These are phyloP conservation scores for Flaveria floridana DNA, from an alignment of 140 eudicot genomes.

Conservation along the genomic window DNA sequence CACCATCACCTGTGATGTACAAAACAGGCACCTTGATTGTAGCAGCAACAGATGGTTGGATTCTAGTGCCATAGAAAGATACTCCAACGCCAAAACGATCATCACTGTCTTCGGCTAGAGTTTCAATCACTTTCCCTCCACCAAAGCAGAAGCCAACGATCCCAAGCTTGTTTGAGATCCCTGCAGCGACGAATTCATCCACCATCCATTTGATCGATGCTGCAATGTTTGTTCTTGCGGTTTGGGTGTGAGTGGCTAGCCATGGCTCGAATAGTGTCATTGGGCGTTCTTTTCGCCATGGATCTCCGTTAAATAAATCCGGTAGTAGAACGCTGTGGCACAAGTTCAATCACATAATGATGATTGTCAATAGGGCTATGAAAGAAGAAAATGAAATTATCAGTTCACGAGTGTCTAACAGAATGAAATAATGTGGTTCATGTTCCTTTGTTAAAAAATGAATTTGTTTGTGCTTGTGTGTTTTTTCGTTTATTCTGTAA, in stretches of 20 bases:
- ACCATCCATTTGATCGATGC: conserved; percentile 73
- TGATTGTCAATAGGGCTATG: not conserved
- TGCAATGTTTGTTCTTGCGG: conserved; percentile 44
- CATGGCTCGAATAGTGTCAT: conserved; percentile 48
- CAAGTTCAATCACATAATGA: not conserved
- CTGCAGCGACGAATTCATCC: conserved; percentile 67
- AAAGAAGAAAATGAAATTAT: not conserved
- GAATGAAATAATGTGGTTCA: not conserved
- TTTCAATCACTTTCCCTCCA: conserved; percentile 68
- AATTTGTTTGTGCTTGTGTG: not conserved
- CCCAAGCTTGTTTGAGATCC: conserved; percentile 71
- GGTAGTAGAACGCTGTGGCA: conserved; percentile 72
- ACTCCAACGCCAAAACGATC: conserved; percentile 69
- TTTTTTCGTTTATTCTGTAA: no score
- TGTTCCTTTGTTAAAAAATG: not conserved
- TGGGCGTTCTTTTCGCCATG: conserved; percentile 69
- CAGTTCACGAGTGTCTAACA: not conserved
- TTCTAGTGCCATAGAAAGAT: conserved; percentile 77
- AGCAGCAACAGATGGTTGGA: conserved; percentile 53
- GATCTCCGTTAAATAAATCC: conserved; percentile 72
- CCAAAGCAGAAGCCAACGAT: conserved; percentile 84
- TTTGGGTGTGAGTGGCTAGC: conserved; percentile 47
- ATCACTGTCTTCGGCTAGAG: conserved; percentile 55
- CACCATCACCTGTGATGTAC: conserved; percentile 68
- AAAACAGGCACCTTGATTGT: conserved; percentile 58